A percentile compares a stretch with the other conserved stretches of the same genome.
These are phyloP conservation scores for Piromyces sp. DNA, from an alignment of 192 early-diverging fungal species.

Conservation along the genomic window DNA sequence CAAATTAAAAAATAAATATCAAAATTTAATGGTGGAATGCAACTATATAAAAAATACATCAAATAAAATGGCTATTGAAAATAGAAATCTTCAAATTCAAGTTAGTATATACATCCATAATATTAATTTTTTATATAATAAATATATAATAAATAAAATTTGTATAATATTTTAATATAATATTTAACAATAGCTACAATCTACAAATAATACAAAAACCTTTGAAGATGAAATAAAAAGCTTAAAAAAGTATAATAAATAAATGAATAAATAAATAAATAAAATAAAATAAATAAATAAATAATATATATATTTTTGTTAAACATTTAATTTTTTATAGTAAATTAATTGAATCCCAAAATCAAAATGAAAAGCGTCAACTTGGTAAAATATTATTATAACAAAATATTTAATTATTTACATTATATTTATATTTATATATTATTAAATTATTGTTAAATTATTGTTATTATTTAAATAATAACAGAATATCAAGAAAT, in stretches of 20 bases:
- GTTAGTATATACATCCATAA: no score
- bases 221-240: constrained; percentile 32
- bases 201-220: not conserved
- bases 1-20: not conserved
- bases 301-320: constrained; percentile 1
- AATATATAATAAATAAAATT: no score
- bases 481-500: constrained; percentile 20
- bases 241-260: constrained; percentile 15
- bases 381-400: no score
- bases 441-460: no score
- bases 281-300: no score
- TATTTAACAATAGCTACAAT: not conserved
- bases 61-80: not conserved
- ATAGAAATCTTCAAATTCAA: not conserved
- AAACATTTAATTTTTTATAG: constrained; percentile 1
- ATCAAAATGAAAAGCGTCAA: constrained; percentile 18
- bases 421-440: no score
- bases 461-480: not conserved
- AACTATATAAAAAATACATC: not conserved
- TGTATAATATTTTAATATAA: not conserved
- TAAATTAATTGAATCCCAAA: constrained; percentile 24
- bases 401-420: no score
- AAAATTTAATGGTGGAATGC: not conserved
- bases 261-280: no score
- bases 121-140: no score